Percentiles rank a stretch among this genome's conserved stretches.
Conservation (phyloP, 305 asterid species). For the Galium porrigens region DNA sequence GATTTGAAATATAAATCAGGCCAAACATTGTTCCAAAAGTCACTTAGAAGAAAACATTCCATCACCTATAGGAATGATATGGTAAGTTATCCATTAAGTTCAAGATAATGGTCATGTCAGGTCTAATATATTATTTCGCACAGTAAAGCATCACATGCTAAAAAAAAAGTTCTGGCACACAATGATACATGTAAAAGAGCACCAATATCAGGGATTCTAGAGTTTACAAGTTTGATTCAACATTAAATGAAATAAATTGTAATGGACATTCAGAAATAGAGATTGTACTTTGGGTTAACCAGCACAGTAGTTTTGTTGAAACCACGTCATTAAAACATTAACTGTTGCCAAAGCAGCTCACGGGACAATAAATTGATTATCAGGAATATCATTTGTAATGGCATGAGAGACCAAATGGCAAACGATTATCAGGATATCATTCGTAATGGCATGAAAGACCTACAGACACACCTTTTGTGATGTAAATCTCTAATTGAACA, state of each 20-base stretch:
- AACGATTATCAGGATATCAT: not conserved
- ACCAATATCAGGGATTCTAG: not conserved
- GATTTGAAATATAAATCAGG: not conserved
- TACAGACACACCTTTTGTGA: not conserved
- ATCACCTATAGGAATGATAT: no score
- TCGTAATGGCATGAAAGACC: not conserved
- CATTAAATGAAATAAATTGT: not conserved
- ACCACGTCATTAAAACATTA: constrained; percentile 5
- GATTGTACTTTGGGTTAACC: not conserved
- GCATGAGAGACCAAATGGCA: not conserved
- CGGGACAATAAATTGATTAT: not conserved
- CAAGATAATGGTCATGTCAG: no score
- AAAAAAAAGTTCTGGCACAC: not conserved
- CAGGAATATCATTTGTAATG: not conserved
- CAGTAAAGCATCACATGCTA: not conserved
- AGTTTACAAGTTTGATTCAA: not conserved
- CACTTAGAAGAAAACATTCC: not conserved
- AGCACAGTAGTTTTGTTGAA: not conserved
- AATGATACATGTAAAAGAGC: not conserved
- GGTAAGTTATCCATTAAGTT: no score
- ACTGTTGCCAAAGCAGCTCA: constrained; percentile 5
- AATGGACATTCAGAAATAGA: not conserved
- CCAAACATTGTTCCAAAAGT: not conserved
- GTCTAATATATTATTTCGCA: not conserved
- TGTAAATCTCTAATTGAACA: not conserved